Evolutionary conservation across 768 basidiomycete species (phyloP).

Genomic region (Agaricus sinodeliciosus): DNA sequence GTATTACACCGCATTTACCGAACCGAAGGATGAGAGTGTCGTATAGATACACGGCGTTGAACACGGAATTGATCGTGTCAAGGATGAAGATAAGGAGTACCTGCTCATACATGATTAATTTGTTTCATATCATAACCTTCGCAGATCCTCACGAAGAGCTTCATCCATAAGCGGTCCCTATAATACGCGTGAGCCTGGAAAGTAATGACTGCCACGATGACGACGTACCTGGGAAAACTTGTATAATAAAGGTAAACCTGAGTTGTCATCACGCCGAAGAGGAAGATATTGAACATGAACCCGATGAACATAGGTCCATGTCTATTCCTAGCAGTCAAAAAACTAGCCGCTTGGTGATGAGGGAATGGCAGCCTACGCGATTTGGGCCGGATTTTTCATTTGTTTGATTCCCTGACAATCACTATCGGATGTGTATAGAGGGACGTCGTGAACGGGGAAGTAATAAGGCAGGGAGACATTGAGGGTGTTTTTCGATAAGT

Average conservation of each 20-base stretch:
- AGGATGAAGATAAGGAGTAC: constrained; percentile 37
- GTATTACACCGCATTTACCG: constrained; percentile 21
- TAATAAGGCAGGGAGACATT: no score
- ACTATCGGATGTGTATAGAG: no score
- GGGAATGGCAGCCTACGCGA: constrained; percentile 22
- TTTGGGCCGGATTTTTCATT: constrained; percentile 24
- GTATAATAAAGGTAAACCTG: constrained; percentile 44
- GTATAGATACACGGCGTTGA: constrained; percentile 40
- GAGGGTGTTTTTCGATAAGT: no score
- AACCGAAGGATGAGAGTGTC: constrained; percentile 39
- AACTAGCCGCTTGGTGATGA: neutral
- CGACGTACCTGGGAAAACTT: constrained; percentile 24
- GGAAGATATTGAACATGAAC: constrained; percentile 37
- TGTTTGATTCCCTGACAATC: neutral
- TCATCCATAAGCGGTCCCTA: constrained; percentile 45
- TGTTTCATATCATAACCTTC: no score
- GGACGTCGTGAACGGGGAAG: no score
- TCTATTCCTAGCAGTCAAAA: constrained; percentile 20
- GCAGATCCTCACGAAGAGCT: constrained; percentile 29
- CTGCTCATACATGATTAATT: constrained; percentile 18
- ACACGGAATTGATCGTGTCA: constrained; percentile 41
- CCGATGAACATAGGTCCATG: constrained; percentile 49
- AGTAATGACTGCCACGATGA: neutral
- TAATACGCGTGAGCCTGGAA: neutral
- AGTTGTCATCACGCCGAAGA: constrained; percentile 45